Evolutionary conservation across 352 stramenopile species (phyloP).

Genomic region (Elongisporangium undulatum): DNA sequence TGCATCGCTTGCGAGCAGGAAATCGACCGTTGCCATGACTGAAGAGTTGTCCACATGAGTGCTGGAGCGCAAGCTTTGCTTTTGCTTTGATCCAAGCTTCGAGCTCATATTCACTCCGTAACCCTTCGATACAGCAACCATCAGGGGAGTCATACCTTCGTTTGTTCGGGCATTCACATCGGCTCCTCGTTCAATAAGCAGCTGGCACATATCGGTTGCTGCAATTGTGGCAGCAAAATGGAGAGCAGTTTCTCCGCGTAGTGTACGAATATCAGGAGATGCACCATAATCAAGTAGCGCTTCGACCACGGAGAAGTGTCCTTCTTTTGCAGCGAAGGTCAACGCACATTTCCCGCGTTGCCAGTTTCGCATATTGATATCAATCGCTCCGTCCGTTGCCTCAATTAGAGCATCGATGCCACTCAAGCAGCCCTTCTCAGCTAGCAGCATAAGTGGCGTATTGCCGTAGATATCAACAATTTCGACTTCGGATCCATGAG

Average conservation of each 20-base stretch:
- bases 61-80: slow-evolving; percentile 26
- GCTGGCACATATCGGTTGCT: slow-evolving; percentile 51
- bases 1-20: slow-evolving; percentile 59
- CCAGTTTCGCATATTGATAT: slow-evolving; percentile 75
- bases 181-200: slow-evolving; percentile 68
- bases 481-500: slow-evolving; percentile 60
- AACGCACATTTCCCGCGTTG: slow-evolving; percentile 74
- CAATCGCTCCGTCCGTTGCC: slow-evolving; percentile 10
- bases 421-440: slow-evolving; percentile 60
- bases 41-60: slow-evolving; percentile 46
- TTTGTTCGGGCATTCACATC: slow-evolving; percentile 65
- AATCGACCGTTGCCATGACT: slow-evolving; percentile 66
- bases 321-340: slow-evolving; percentile 64
- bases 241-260: slow-evolving; percentile 70
- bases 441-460: slow-evolving; percentile 76
- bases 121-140: slow-evolving; percentile 63
- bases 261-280: slow-evolving; percentile 49
- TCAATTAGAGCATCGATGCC: slow-evolving; percentile 78
- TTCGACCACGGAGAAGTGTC: slow-evolving; percentile 63
- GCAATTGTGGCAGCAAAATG: slow-evolving; percentile 76
- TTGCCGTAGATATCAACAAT: slow-evolving; percentile 79
- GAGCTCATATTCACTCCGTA: slow-evolving; percentile 21
- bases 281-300: slow-evolving; percentile 81
- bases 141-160: slow-evolving; percentile 69
- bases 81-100: slow-evolving; percentile 4